Base-by-base conservation (phyloP, 2,329 filamentous ascomycete genomes). In the Aspergillus fischeri region DNA sequence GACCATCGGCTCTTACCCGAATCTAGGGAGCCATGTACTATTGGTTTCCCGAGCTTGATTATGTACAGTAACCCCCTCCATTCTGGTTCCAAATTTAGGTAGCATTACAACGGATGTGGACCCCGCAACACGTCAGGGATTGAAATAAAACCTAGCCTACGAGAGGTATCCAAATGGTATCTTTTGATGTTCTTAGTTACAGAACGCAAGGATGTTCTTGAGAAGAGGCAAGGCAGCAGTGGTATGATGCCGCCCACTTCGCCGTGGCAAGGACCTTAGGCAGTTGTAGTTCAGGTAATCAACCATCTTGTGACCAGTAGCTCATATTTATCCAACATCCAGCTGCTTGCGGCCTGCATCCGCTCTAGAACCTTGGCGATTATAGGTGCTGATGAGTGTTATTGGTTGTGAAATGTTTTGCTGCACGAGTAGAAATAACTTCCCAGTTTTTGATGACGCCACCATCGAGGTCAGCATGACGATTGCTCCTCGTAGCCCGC, bases 391-490 rank as follows among this genome's bases (percentile, higher is more conserved):
- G 17, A 17, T 17, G 32, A 38, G 14, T 17, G 14, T 38, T 38
- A 38, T 38, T 38, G 32, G 32, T 3, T 7, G 11, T 38, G 32
- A 7, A 38, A 38, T 38, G 14, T 3, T 17, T 17, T 17, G 32
- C 32, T 38, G 11, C 5, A 6, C 11, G 10, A 17, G 32, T 35
- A 6, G 32, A 35, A 29, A 14, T 10, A 32, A 28, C 27, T 21
- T 29, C 55, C 45, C 28, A 25, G 35, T 24, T 54, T 54, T 63
- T 60, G 51, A 66, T 67, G 65, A 67, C 62, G 63, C 60, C 63
- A 65, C 47, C 54, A 32, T 45, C 56, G 60, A 64, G 63, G 66
- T 65, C 61, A 70, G 65, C 53, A 70, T 69, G 68, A 69, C 67
- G 67, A 59, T 51, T 44, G 51, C 50, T 52, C 28, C 53, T 56